phyloP scores from a whole-genome alignment of 768 basidiomycete genomes.

The Lepiota brunneoincarnata region DNA sequence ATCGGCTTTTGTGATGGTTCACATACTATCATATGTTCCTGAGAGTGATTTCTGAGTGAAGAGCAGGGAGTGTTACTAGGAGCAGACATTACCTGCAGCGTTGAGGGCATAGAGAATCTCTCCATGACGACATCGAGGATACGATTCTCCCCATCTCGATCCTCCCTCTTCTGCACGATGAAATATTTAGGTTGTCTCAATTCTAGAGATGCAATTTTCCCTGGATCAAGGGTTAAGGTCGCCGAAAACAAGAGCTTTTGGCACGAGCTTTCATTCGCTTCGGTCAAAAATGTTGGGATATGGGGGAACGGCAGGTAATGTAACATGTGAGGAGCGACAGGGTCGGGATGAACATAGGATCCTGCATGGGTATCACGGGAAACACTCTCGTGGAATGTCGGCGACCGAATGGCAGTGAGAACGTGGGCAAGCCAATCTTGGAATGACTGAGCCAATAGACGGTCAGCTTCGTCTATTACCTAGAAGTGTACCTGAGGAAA shows the following conservation, averaged over 20 bases:
- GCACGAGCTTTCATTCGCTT: slow-evolving; percentile 63
- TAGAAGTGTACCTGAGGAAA: slow-evolving; percentile 24
- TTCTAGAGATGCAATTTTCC: slow-evolving; percentile 83
- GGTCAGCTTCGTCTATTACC: slow-evolving; percentile 98
- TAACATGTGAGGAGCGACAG: slow-evolving; percentile 61
- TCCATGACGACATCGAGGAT: slow-evolving; percentile 63
- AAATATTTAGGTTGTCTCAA: slow-evolving; percentile 84
- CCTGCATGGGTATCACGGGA: neutral
- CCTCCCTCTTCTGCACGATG: slow-evolving; percentile 62
- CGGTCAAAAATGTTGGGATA: slow-evolving; percentile 50
- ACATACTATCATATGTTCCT: slow-evolving; percentile 89
- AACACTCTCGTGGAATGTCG: neutral
- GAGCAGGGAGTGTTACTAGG: neutral
- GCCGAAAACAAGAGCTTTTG: slow-evolving; percentile 97
- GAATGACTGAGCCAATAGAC: slow-evolving; percentile 92
- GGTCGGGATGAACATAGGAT: slow-evolving; percentile 39
- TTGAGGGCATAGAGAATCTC: slow-evolving; percentile 78
- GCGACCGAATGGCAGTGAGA: slow-evolving; percentile 61
- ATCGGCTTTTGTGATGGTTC: slow-evolving; percentile 83
- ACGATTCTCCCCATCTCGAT: slow-evolving; percentile 29
- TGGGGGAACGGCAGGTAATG: slow-evolving; percentile 37
- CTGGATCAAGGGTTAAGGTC: slow-evolving; percentile 90
- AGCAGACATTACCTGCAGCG: slow-evolving; percentile 51
- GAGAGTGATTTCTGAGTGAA: slow-evolving; percentile 3
- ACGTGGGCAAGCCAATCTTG: slow-evolving; percentile 93